phyloP scores from a whole-genome alignment of 208 protist species.

The Acanthamoeba castellanii region DNA sequence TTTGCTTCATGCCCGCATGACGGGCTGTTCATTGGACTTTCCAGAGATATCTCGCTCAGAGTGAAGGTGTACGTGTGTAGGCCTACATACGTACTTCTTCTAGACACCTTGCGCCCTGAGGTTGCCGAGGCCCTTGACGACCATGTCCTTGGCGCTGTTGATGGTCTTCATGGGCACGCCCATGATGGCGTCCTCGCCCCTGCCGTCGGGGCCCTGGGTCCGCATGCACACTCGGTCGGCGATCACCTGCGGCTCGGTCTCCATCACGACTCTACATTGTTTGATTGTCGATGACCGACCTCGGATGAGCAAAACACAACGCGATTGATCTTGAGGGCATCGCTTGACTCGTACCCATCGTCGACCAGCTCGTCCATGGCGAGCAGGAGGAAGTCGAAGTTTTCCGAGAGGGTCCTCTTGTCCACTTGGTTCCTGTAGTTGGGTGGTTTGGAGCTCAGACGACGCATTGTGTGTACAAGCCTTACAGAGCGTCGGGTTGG shows the following conservation, averaged over 20 bases:
- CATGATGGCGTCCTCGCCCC: neutral
- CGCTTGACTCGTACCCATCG: neutral
- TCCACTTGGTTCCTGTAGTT: conserved; percentile 40
- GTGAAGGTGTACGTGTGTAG: neutral
- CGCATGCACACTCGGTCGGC: conserved; percentile 46
- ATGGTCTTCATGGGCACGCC: neutral
- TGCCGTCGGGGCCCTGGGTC: neutral
- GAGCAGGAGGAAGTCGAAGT: conserved; percentile 66
- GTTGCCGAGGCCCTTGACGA: neutral
- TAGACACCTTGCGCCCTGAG: neutral
- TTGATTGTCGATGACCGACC: neutral
- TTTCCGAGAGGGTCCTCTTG: conserved; percentile 33
- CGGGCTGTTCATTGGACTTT: neutral
- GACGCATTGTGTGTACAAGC: no score
- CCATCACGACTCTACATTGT: neutral
- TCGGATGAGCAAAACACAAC: neutral
- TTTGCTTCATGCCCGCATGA: no score
- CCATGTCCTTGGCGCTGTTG: conserved; percentile 13
- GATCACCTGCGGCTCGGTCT: conserved; percentile 67
- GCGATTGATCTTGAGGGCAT: neutral
- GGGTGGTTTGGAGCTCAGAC: neutral
- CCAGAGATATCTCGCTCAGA: no score
- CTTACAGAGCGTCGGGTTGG: neutral
- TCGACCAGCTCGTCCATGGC: conserved; percentile 75
- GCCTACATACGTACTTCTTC: neutral